These are phyloP conservation scores for Fragaria ananassa DNA, from an alignment of 306 rosid species.

Conservation along the genomic window DNA sequence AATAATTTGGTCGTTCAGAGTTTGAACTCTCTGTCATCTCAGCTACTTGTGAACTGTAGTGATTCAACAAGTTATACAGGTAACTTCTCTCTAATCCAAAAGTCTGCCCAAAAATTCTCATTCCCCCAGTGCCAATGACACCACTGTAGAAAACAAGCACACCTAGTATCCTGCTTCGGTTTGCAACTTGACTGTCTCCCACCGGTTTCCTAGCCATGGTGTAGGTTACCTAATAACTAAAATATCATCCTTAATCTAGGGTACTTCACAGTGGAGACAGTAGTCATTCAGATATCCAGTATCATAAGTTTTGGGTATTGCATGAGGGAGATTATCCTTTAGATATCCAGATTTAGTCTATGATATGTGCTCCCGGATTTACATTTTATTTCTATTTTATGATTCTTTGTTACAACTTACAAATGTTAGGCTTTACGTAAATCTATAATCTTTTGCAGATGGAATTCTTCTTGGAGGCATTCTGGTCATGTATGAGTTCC, in stretches of 20 bases:
- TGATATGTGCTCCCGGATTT: background rate
- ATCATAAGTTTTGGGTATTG: background rate
- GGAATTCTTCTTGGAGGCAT: constrained; percentile 98
- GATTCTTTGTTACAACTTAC: constrained; percentile 13
- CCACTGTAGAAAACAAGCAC: background rate
- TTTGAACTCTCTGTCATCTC: background rate
- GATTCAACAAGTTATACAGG: background rate
- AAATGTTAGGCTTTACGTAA: constrained; percentile 24
- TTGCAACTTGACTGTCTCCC: background rate
- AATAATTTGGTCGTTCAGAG: background rate
- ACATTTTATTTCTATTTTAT: constrained; percentile 2
- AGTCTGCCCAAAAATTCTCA: background rate
- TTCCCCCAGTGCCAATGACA: background rate
- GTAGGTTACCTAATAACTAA: background rate
- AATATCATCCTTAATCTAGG: background rate
- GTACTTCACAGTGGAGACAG: background rate
- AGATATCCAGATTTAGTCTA: background rate
- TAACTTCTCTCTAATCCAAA: background rate
- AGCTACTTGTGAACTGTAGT: background rate
- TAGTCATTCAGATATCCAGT: background rate
- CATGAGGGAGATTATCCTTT: background rate
- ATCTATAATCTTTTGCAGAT: constrained; percentile 52
- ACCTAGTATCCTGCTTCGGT: background rate
- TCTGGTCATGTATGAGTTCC: constrained; percentile 91
- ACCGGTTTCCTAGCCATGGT: background rate